These are phyloP conservation scores for Bondarzewia mesenterica DNA, from an alignment of 1,284 basidiomycete species.

Conservation along the genomic window DNA sequence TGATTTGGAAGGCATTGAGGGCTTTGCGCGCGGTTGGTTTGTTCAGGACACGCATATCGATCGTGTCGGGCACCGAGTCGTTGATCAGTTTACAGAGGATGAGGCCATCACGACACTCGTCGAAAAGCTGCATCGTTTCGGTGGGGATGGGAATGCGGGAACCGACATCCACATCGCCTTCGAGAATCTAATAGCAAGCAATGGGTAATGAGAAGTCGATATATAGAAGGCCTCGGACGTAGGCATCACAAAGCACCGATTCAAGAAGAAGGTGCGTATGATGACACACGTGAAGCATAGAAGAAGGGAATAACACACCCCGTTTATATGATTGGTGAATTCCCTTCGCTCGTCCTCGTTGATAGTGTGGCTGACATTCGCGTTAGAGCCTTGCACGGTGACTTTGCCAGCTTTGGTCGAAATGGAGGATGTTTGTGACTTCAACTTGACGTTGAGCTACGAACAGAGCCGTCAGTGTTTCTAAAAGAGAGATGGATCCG, in stretches of 20 bases:
- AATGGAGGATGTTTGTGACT: slow-evolving; percentile 48
- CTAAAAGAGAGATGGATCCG: too few species aligned
- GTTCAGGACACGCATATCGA: slow-evolving; percentile 97
- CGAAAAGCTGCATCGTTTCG: slow-evolving; percentile 98
- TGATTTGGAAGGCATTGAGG: slow-evolving; percentile 96
- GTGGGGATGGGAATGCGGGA: slow-evolving; percentile 88
- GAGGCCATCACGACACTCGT: slow-evolving; percentile 92
- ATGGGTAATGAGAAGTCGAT: too few species aligned
- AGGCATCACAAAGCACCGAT: too few species aligned
- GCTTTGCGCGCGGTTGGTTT: slow-evolving; percentile 71
- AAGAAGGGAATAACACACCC: slow-evolving; percentile 33
- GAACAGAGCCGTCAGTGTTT: too few species aligned
- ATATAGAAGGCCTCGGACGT: too few species aligned
- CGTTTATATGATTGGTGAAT: slow-evolving; percentile 97
- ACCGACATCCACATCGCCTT: slow-evolving; percentile 83
- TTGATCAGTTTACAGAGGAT: slow-evolving; percentile 98
- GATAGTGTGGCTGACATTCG: slow-evolving; percentile 95
- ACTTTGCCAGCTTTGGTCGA: slow-evolving; percentile 84
- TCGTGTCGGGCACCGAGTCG: slow-evolving; percentile 97
- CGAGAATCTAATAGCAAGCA: slow-evolving; percentile 59
- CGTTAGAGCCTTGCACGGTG: slow-evolving; percentile 90
- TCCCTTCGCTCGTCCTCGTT: slow-evolving; percentile 95
- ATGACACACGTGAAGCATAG: slow-evolving; percentile 17
- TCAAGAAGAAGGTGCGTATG: not conserved
- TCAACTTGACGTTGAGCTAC: slow-evolving; percentile 79